Evolutionary conservation across 306 rosid species (phyloP), one percentile per base, ranked within the genome.

Genomic region (Luffa aegyptiaca): DNA sequence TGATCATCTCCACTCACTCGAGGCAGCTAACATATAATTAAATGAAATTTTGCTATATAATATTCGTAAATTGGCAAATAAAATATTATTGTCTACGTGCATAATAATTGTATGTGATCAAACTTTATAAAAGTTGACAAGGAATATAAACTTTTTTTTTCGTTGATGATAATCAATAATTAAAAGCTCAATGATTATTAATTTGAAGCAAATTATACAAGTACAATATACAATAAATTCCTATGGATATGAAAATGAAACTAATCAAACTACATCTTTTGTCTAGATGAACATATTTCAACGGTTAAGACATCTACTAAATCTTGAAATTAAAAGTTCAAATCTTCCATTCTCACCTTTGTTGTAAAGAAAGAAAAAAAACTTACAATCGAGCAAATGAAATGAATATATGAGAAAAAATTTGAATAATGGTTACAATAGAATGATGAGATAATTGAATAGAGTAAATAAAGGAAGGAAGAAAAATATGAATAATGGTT

Each of bases 1-100:
- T 45, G 53, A 70, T 44, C 76, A 71, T 46, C 56, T 46, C 77
- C 77, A 71, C 77, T 46, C 77, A 71, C 77, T 71, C 41, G 41
- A 71, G 58, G 57, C 52, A 46, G 58, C 77, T 71, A 71, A 26
- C 57, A 71, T 39, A 66, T 66, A 39, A 8, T 16, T n/a, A 20
- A 44, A 69, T 69, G n/a, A 9, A 16, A 3, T 21, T 71, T 71
- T 45, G 26, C 5, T 18, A 70, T n/a, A 70, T n/a, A 44, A 70
- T 70, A 70, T 70, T 41, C 36, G n/a, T 44, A 55, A 37, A 44
- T 18, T 17, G 72, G 31, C n/a, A 10, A 10, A 45, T 71, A 45
- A 45, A 71, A 66, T 66, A 37, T 66, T 66, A n/a, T 59, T 70
- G 11, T 79, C 21, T 35, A n/a, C 71, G 77, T 78, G 41, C 76